Evolutionary conservation across 805 yeast genomes (phyloP).

Genomic region (Yarrowia sp.): DNA sequence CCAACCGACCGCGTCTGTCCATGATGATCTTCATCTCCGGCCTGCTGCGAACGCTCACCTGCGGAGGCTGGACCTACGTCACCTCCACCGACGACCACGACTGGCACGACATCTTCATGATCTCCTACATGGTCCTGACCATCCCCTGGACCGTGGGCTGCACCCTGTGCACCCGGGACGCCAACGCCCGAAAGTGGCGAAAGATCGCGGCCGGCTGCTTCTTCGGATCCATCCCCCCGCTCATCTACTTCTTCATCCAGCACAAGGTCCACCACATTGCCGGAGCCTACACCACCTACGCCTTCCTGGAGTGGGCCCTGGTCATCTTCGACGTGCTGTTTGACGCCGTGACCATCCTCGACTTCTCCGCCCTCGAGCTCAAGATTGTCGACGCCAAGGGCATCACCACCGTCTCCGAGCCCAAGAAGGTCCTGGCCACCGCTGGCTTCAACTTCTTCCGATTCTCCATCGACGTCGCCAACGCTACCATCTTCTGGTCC

Average conservation of each 20-base stretch:
- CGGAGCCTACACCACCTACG: constrained; percentile 95
- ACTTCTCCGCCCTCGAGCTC: constrained; percentile 64
- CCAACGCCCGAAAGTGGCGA: constrained; percentile 48
- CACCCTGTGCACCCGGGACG: constrained; percentile 51
- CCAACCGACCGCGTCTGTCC: constrained; percentile 41
- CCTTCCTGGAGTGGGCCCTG: constrained; percentile 91
- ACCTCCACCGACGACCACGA: constrained; percentile 97
- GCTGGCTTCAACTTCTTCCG: constrained; percentile 36
- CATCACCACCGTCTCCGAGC: not conserved
- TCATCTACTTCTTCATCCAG: constrained; percentile 84
- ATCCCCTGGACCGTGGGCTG: constrained; percentile 84
- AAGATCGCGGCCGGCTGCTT: constrained; percentile 57
- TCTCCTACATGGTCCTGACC: constrained; percentile 79
- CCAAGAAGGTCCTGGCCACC: constrained; percentile 31
- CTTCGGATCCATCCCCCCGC: constrained; percentile 72
- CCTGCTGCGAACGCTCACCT: constrained; percentile 83
- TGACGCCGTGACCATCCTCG: constrained; percentile 74
- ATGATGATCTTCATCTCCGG: constrained; percentile 51
- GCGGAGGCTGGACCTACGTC: constrained; percentile 98
- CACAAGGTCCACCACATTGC: constrained; percentile 84
- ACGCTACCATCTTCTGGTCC: constrained; percentile 83
- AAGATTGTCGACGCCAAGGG: constrained; percentile 36
- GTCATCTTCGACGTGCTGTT: constrained; percentile 80
- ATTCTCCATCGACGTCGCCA: constrained; percentile 44
- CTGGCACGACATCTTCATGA: constrained; percentile 94